Evolutionary conservation across 495 filamentous ascomycete species (phyloP), one percentile per base, ranked within the genome.

Genomic region (Podospora tetraspora): DNA sequence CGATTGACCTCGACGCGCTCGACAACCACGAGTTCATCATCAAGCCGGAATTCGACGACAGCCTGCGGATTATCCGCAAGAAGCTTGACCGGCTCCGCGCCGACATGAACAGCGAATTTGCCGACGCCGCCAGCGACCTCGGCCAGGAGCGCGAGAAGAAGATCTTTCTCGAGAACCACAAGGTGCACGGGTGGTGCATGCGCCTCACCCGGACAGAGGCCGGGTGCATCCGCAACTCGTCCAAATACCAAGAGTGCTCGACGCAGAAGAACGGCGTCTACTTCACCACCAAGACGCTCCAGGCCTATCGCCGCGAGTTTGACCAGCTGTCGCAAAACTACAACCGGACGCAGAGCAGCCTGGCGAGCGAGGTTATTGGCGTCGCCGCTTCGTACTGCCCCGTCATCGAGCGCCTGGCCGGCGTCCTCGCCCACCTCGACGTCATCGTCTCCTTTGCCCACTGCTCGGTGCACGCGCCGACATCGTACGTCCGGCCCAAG

Each of bases 261-360:
- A 99, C 95, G 8, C 96, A 98, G 83, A 99, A 98, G 83, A 98
- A 97, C 77, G 95, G 95, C 43, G 96, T 98, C 61, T 98, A 94
- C 81, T 99, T 99, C 82, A 97, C 95, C 3, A 99, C 94, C 7
- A 88, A 87, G 61, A 85, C 80, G n/a, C 86, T 99, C 73, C 92
- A 94, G 73, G 82, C 87, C 32, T 81, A 95, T 66, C 91, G 95
- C 58, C 88, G 95, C 57, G 94, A 97, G 73, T 92, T 94, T 73
- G 95, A 98, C 74, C 93, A 98, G 79, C 84, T 97, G 0, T 96
- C 93, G 6, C 91, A 93, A 69, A 97, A 91, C 76, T 99, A 99
- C 82, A 96, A 97, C 78, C 88, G 92, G 57, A 99, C 94, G 1
- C 96, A 99, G 80, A 90, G 87, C 63, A 92, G 93, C 43, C 81